Conservation (phyloP, 768 basidiomycete genomes). For the Hygrocybe punicea region DNA sequence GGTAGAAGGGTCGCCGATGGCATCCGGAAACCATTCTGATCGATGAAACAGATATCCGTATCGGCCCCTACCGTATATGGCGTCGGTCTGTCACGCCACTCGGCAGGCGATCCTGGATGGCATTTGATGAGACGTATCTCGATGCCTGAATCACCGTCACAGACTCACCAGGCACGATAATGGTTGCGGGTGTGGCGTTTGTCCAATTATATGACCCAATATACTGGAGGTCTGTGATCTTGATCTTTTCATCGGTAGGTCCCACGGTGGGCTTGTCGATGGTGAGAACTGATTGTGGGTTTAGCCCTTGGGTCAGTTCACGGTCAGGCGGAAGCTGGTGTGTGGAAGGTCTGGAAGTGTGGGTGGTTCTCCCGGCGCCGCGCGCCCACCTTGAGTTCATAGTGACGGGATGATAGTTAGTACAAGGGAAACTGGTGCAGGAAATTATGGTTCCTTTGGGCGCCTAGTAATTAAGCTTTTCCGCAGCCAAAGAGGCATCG, state of each 20-base stretch:
- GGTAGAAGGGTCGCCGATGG: slow-evolving; percentile 44
- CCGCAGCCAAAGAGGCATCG: too few relatives aligned
- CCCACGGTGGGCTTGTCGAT: slow-evolving; percentile 21
- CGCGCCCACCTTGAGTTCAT: too few relatives aligned
- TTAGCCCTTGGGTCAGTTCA: slow-evolving; percentile 38
- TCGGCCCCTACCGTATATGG: slow-evolving; percentile 59
- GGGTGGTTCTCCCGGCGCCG: too few relatives aligned
- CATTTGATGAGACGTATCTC: neutral
- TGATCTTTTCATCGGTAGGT: slow-evolving; percentile 25
- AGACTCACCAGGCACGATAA: slow-evolving; percentile 44
- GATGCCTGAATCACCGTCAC: too few relatives aligned
- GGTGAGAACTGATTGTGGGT: slow-evolving; percentile 25
- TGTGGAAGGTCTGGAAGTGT: too few relatives aligned
- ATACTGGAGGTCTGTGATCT: slow-evolving; percentile 37
- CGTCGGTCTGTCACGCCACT: slow-evolving; percentile 48
- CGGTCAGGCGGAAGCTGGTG: slow-evolving; percentile 31
- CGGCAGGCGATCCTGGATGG: slow-evolving; percentile 53
- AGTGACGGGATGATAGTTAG: too few relatives aligned
- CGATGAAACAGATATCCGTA: slow-evolving; percentile 44
- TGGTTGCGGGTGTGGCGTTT: slow-evolving; percentile 40
- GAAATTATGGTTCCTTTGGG: too few relatives aligned
- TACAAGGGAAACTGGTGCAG: too few relatives aligned
- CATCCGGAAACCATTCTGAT: slow-evolving; percentile 55
- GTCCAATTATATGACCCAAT: slow-evolving; percentile 57
- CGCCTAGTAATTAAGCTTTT: too few relatives aligned